A percentile compares a stretch with the other conserved stretches of the same genome.
Conservation (phyloP, 2,329 filamentous ascomycete genomes). For the Blastomyces parvus region DNA sequence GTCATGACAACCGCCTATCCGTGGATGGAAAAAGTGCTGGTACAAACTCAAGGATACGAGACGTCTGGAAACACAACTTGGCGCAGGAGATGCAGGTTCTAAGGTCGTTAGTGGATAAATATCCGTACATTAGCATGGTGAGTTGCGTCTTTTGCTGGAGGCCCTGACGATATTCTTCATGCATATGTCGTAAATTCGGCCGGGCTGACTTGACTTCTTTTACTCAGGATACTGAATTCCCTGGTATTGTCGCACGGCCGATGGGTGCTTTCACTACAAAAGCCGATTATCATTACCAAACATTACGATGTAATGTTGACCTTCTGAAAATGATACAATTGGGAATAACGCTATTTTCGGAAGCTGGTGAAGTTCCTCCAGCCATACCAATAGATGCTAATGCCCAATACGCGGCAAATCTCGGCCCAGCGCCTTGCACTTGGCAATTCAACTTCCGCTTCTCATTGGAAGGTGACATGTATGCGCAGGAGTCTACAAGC, state of each 20-base stretch:
- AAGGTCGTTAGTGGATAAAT: slow-evolving; percentile 75
- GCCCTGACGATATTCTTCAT: slow-evolving; percentile 12
- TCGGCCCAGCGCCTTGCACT: slow-evolving; percentile 64
- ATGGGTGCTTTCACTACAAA: slow-evolving; percentile 93
- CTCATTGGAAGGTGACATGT: slow-evolving; percentile 92
- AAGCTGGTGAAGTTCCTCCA: slow-evolving; percentile 78
- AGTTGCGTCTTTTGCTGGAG: slow-evolving; percentile 27
- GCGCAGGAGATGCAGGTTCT: slow-evolving; percentile 82
- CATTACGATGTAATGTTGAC: slow-evolving; percentile 91
- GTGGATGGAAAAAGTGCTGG: slow-evolving; percentile 49
- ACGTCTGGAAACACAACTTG: slow-evolving; percentile 91
- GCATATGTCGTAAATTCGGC: not conserved
- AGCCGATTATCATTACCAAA: slow-evolving; percentile 98
- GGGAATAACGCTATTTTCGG: slow-evolving; percentile 84
- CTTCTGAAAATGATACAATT: slow-evolving; percentile 96
- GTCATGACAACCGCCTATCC: slow-evolving; percentile 44
- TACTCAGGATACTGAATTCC: slow-evolving; percentile 85
- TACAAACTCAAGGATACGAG: slow-evolving; percentile 72
- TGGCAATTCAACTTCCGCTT: slow-evolving; percentile 99
- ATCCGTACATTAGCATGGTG: slow-evolving; percentile 97
- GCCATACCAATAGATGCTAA: slow-evolving; percentile 51
- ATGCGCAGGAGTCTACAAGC: slow-evolving; percentile 87
- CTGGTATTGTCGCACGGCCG: slow-evolving; percentile 89
- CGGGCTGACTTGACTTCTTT: slow-evolving; percentile 16
- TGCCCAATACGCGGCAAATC: slow-evolving; percentile 43